Base-by-base conservation (phyloP, 2,329 filamentous ascomycete species). In the Hymenoscyphus albidus region DNA sequence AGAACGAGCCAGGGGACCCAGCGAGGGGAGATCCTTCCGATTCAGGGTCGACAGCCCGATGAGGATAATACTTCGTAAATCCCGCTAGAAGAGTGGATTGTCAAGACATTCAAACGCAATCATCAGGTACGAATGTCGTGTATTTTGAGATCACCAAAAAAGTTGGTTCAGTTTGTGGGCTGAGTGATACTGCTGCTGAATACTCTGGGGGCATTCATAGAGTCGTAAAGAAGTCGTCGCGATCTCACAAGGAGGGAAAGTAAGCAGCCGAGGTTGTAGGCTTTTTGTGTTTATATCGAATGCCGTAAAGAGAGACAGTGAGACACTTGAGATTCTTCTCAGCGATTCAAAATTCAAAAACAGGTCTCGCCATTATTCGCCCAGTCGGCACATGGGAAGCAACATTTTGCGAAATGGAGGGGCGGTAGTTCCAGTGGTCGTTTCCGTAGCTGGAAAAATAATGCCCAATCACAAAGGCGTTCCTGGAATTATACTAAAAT, bases 41-140 rank as follows among this genome's bases (percentile, higher is more conserved):
- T 58, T 61, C 31, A 59, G 63, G 65, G 54, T 55, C 56, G 31
- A 55, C 61, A 27, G 57, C 40, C 60, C 60, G 58, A 39, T 57
- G 27, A 59, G 59, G 48, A 65, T 62, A 62, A 65, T 58, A 58
- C 10, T 10, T 27, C 3, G 27, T 27, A 27, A 27, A 18, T 54
- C 48, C 48, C 22, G 22, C 18, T 48, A 48, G n/a, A 48, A n/a
- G 44, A 22, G 44, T 54, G 48, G 44, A 27, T 51, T 16, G 9
- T 22, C 48, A 22, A 27, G 18, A 54, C 10, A 22, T 27, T 54
- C 18, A 22, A 54, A 18, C 44, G n/a, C 22, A 51, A 51, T 22
- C 44, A 22, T 10, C 44, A 10, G 44, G 44, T 13, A 10, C 27
- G 35, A 35, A 35, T 35, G 35, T 35, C 48, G 48, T 54, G 22